Evolutionary conservation across 129 eudicot species (phyloP).

Genomic region (Flaveria sonorensis): DNA sequence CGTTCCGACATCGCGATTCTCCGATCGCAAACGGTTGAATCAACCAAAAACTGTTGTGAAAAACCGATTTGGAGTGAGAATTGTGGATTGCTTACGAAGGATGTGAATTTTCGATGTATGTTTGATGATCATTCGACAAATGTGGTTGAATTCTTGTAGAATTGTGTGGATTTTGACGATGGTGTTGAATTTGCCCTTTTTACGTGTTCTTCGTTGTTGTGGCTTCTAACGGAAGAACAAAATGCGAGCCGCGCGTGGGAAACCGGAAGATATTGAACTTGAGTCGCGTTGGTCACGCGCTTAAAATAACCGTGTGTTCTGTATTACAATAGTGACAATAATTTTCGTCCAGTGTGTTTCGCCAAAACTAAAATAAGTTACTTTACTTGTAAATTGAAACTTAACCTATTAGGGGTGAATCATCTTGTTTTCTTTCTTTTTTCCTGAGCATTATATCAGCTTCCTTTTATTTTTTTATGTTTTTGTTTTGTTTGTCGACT

Average conservation of each 20-base stretch:
- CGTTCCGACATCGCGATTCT: conserved; percentile 35
- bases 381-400: too few relatives aligned
- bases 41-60: conserved; percentile 24
- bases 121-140: not conserved
- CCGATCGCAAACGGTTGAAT: conserved; percentile 41
- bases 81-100: not conserved
- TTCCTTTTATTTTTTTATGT: too few relatives aligned
- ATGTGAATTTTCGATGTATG: not conserved
- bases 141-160: conserved; percentile 36
- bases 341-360: not conserved
- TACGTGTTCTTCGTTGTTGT: conserved; percentile 24
- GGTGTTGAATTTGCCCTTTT: conserved; percentile 12
- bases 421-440: too few relatives aligned
- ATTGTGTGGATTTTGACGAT: conserved; percentile 2
- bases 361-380: not conserved
- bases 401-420: too few relatives aligned
- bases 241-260: conserved; percentile 28
- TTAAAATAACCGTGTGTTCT: not conserved
- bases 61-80: not conserved
- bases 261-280: not conserved
- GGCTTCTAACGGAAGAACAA: conserved; percentile 24
- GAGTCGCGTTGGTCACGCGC: not conserved
- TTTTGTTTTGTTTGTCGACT: too few relatives aligned
- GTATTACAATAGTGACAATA: not conserved
- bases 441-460: too few relatives aligned